Evolutionary conservation across 1,284 basidiomycete species (phyloP).

Genomic region (Cryptococcus wingfieldii): DNA sequence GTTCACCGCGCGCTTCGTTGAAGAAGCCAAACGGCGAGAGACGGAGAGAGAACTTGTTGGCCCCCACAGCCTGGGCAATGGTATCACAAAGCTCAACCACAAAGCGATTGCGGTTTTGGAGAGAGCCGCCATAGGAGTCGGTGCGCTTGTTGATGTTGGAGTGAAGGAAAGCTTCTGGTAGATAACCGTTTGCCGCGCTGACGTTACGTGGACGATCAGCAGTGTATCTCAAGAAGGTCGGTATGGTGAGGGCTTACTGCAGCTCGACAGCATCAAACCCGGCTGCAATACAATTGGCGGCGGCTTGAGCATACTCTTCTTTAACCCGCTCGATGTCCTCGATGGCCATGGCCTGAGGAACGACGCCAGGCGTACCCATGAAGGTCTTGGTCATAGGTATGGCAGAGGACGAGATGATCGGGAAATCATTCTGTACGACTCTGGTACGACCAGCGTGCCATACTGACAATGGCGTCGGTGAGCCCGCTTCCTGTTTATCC

Average conservation of each 20-base stretch:
- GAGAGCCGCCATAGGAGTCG: slow-evolving; percentile 31
- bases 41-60: slow-evolving; percentile 26
- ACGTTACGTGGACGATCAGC: neutral
- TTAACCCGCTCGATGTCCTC: slow-evolving; percentile 23
- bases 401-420: slow-evolving; percentile 6
- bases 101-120: slow-evolving; percentile 29
- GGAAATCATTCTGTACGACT: neutral
- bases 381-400: slow-evolving; percentile 8
- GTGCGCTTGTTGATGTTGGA: slow-evolving; percentile 28
- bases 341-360: slow-evolving; percentile 25
- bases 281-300: slow-evolving; percentile 17
- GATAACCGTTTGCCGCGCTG: slow-evolving; percentile 14
- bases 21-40: slow-evolving; percentile 37
- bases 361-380: slow-evolving; percentile 14
- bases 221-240: neutral
- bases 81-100: slow-evolving; percentile 24
- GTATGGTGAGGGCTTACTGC: slow-evolving; percentile 4
- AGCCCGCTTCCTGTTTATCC: neutral
- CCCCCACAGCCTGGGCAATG: slow-evolving; percentile 25
- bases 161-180: slow-evolving; percentile 35
- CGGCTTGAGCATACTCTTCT: slow-evolving; percentile 24
- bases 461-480: slow-evolving; percentile 3
- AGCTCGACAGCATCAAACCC: slow-evolving; percentile 44
- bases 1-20: slow-evolving; percentile 27
- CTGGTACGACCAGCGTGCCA: neutral